Percentiles rank a stretch among this genome's conserved stretches.
Evolutionary conservation across 202 grass and related monocot species (phyloP).

Genomic region (Panicum hallii): DNA sequence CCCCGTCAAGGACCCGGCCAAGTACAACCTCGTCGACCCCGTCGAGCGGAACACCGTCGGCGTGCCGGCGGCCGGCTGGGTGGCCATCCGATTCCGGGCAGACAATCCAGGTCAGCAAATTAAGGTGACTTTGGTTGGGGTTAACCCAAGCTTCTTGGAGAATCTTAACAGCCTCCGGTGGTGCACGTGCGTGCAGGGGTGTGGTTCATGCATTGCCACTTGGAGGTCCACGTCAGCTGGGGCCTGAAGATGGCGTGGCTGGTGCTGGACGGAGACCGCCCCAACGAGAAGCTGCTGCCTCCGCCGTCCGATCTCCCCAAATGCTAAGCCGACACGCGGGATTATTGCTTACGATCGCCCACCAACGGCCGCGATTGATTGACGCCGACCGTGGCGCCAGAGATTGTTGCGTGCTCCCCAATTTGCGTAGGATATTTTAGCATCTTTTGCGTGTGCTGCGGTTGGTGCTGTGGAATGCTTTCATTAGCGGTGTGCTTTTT

Average conservation of each 20-base stretch:
- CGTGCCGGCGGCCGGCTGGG: slow-evolving; percentile 80
- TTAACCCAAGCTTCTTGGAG: too few species aligned
- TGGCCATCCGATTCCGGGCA: slow-evolving; percentile 77
- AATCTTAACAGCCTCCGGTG: not conserved
- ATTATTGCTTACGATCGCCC: not conserved
- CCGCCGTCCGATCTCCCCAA: slow-evolving; percentile 80
- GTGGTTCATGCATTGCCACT: slow-evolving; percentile 91
- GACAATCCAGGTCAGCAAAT: slow-evolving; percentile 72
- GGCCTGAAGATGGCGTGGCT: slow-evolving; percentile 88
- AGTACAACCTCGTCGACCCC: slow-evolving; percentile 81
- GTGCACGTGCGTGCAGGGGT: slow-evolving; percentile 56
- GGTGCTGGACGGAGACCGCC: slow-evolving; percentile 69
- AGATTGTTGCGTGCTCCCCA: slow-evolving; percentile 48
- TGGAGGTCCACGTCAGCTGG: slow-evolving; percentile 86
- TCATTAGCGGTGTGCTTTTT: slow-evolving; percentile 13
- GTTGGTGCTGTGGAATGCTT: slow-evolving; percentile 48
- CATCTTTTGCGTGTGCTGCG: slow-evolving; percentile 31
- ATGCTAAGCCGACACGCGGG: slow-evolving; percentile 47
- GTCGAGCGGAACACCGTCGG: slow-evolving; percentile 84
- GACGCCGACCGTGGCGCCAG: not conserved
- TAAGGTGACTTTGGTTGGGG: not conserved
- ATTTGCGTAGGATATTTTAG: slow-evolving; percentile 36
- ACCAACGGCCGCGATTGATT: slow-evolving; percentile 5
- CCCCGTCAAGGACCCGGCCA: slow-evolving; percentile 51
- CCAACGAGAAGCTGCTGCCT: slow-evolving; percentile 73